phyloP scores from a whole-genome alignment of 371 early-diverging fungal genomes.

The Agmasoma carcini region DNA sequence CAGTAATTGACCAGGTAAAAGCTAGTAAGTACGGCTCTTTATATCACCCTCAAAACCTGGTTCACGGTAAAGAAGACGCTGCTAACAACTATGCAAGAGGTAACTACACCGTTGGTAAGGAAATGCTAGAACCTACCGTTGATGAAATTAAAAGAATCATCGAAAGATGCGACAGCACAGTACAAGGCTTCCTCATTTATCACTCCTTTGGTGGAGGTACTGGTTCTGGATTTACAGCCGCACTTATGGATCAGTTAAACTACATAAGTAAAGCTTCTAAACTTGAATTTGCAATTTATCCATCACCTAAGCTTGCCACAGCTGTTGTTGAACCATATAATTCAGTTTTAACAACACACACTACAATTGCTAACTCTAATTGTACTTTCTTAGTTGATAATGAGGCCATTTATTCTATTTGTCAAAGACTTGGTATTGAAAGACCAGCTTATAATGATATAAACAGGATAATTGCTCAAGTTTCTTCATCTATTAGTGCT shows the following conservation, averaged over 20 bases:
- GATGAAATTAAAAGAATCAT: slow-evolving; percentile 87
- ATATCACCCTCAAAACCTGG: slow-evolving; percentile 93
- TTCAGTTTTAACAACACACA: slow-evolving; percentile 83
- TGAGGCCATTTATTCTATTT: slow-evolving; percentile 82
- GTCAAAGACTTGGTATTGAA: slow-evolving; percentile 88
- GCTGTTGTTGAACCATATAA: slow-evolving; percentile 82
- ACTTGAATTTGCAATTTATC: slow-evolving; percentile 93
- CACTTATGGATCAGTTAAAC: slow-evolving; percentile 80
- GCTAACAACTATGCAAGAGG: slow-evolving; percentile 99
- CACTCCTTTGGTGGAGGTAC: slow-evolving; percentile 96
- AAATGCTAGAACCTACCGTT: slow-evolving; percentile 77
- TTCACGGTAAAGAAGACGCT: slow-evolving; percentile 93
- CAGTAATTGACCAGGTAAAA: slow-evolving; percentile 86
- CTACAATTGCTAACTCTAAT: slow-evolving; percentile 89
- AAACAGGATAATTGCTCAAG: slow-evolving; percentile 94
- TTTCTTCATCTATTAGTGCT: slow-evolving; percentile 95
- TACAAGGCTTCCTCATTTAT: slow-evolving; percentile 61
- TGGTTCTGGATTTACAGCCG: slow-evolving; percentile 91
- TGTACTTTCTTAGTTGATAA: slow-evolving; percentile 97
- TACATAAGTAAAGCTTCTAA: slow-evolving; percentile 95
- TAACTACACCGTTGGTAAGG: slow-evolving; percentile 95
- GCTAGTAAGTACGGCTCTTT: slow-evolving; percentile 79
- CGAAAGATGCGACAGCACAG: slow-evolving; percentile 81
- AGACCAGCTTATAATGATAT: slow-evolving; percentile 88
- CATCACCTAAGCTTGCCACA: slow-evolving; percentile 88